Percentiles rank a stretch among this genome's conserved stretches.
Evolutionary conservation across 768 basidiomycete genomes (phyloP).

Genomic region (Guyanaporus albipodus): DNA sequence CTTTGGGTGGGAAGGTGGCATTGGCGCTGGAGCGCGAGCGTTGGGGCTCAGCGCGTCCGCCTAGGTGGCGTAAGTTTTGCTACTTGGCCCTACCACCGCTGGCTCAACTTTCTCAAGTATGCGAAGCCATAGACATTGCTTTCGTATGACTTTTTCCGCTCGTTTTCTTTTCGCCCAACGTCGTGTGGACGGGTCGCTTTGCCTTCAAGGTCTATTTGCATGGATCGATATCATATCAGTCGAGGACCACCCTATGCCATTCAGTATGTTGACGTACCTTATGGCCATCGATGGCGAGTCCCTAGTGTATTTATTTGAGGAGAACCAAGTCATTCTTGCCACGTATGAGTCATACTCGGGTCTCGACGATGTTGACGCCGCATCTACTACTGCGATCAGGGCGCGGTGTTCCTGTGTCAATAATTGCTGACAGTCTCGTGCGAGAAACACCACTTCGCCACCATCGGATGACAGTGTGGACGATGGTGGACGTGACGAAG

Average conservation of each 20-base stretch:
- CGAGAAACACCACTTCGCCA: too few species aligned
- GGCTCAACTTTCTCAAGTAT: constrained; percentile 11
- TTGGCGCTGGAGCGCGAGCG: constrained; percentile 78
- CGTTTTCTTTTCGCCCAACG: neutral
- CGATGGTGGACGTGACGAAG: too few species aligned
- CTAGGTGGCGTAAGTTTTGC: constrained; percentile 28
- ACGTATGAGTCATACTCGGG: constrained; percentile 2
- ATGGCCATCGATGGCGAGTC: constrained; percentile 15
- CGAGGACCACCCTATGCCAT: constrained; percentile 8
- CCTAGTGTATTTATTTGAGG: constrained; percentile 11
- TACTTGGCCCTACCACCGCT: constrained; percentile 4
- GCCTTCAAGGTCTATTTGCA: constrained; percentile 1
- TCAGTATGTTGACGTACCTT: constrained; percentile 15
- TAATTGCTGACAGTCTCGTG: too few species aligned
- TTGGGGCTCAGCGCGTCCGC: constrained; percentile 53
- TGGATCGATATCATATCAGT: constrained; percentile 21
- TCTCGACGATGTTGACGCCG: neutral
- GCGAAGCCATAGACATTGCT: neutral
- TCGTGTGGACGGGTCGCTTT: neutral
- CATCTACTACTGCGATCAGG: too few species aligned
- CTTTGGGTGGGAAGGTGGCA: constrained; percentile 72
- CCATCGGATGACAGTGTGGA: too few species aligned
- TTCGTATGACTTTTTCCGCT: neutral
- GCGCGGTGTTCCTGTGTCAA: too few species aligned
- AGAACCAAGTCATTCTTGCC: neutral